Percentiles rank a stretch among this genome's conserved stretches.
These are phyloP conservation scores for Russula brevipes DNA, from an alignment of 768 basidiomycete species.

Conservation along the genomic window DNA sequence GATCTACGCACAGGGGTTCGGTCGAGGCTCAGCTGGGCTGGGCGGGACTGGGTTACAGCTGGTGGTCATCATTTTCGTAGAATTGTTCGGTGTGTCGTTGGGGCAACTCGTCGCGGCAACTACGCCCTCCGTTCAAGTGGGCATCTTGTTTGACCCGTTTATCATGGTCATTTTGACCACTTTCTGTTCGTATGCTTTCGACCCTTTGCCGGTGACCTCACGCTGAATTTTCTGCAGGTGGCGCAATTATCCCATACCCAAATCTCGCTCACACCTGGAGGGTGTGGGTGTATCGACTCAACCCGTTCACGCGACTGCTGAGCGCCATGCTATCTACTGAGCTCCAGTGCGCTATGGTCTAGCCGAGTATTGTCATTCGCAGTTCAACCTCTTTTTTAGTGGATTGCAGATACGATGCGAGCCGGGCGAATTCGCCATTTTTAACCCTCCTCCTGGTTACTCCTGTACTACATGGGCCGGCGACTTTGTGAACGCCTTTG, in stretches of 20 bases:
- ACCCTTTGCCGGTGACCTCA: not conserved
- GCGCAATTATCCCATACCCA: conserved; percentile 70
- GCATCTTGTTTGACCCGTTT: conserved; percentile 79
- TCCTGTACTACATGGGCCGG: conserved; percentile 67
- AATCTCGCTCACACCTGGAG: conserved; percentile 63
- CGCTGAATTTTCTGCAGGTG: conserved; percentile 28
- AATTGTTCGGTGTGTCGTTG: conserved; percentile 67
- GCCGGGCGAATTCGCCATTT: conserved; percentile 60
- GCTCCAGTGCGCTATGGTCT: conserved; percentile 48
- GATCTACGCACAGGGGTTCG: conserved; percentile 63
- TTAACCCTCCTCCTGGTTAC: conserved; percentile 68
- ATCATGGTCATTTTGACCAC: conserved; percentile 55
- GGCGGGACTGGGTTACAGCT: conserved; percentile 70
- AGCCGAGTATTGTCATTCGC: not conserved
- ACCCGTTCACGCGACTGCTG: conserved; percentile 65
- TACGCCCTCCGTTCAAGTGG: conserved; percentile 67
- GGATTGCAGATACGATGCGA: conserved; percentile 64
- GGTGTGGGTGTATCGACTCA: conserved; percentile 70
- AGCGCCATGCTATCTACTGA: conserved; percentile 74
- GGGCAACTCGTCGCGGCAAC: conserved; percentile 71
- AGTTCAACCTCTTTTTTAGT: conserved; percentile 30
- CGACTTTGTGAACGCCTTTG: conserved; percentile 53
- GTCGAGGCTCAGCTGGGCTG: conserved; percentile 53
- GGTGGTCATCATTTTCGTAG: conserved; percentile 63
- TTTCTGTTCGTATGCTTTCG: conserved; percentile 46